Evolutionary conservation across 225 moss, liverwort and hornwort species (phyloP), one percentile per base, ranked within the genome.

Genomic region (Straminergon stramineum): DNA sequence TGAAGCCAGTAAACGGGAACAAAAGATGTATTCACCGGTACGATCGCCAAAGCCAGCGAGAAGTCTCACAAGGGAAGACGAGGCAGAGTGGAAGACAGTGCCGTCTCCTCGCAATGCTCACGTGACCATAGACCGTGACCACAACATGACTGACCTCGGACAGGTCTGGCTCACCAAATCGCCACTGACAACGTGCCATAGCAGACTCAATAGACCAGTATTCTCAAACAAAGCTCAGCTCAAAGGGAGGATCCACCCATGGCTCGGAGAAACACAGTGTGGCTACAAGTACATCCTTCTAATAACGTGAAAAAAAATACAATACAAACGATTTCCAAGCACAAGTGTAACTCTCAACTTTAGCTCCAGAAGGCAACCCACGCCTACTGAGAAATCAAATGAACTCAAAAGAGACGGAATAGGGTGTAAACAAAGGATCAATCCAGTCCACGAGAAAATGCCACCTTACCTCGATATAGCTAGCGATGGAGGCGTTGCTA

Each of bases 401-500:
- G 70, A 68, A 86, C 86, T 80, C 86, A 83, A 90, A 82, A 90
- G 67, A 79, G 53, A 75, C 58, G 70, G 81, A 87, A 87, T 56
- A 55, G 70, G 45, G 86, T 35, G 26, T 41, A 86, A 35, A 82
- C 64, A 85, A 74, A 89, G 68, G 87, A 90, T 66, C 20, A 37
- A 85, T 93, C 87, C 89, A 87, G 66, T 85, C 87, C 89, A 87
- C 85, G 64, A 92, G 87, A 81, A 80, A 65, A 85, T 71, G 82
- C 57, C 87, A 75, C 82, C 84, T 86, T 89, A 99, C 99, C 99
- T 99, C 99, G 79, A 99, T 97, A 86, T 97, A 99, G 93, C 93
- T 96, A 73, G 97, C 97, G 91, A 97, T 97, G 58, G 97, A 94
- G 74, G 96, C 99, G 91, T 96, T 97, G 93, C 97, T 99, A 63